Conservation (phyloP, 1,139 yeast genomes). For the Yamadazyma aaseri region DNA sequence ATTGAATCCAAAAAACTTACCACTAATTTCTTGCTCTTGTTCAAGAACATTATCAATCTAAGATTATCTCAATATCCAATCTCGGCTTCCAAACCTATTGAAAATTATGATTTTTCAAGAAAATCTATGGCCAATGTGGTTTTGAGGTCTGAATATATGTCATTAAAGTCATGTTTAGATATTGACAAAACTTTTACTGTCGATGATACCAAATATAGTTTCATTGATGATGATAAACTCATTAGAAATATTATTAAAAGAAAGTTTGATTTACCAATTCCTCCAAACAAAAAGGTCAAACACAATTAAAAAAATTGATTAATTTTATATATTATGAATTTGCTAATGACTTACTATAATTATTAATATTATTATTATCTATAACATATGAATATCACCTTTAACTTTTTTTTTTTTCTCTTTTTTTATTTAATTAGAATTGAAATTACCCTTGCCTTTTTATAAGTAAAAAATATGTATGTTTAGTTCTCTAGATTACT, state of each 20-base stretch:
- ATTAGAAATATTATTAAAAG: conserved; percentile 57
- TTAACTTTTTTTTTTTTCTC: background rate
- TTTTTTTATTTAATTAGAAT: background rate
- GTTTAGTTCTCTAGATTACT: conserved; percentile 1
- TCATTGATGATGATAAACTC: conserved; percentile 58
- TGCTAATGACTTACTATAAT: conserved; percentile 2
- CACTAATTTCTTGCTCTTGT: conserved; percentile 28
- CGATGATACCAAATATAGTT: conserved; percentile 25
- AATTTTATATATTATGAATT: conserved; percentile 1
- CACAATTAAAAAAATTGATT: background rate
- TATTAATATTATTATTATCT: too few species aligned
- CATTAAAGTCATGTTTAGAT: conserved; percentile 43
- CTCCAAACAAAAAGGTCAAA: conserved; percentile 2
- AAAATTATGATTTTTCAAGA: conserved; percentile 15
- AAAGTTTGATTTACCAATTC: conserved; percentile 29
- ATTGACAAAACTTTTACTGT: conserved; percentile 29
- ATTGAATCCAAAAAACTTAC: conserved; percentile 45
- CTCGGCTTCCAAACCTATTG: conserved; percentile 24
- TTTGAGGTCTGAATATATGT: conserved; percentile 50
- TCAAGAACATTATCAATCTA: conserved; percentile 27
- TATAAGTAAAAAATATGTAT: background rate
- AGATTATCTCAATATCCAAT: conserved; percentile 45
- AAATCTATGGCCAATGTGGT: conserved; percentile 52
- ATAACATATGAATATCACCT: background rate
- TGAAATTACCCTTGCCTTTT: background rate